These are phyloP conservation scores for Nidula niveotomentosa DNA, from an alignment of 1,284 basidiomycete species.

Conservation along the genomic window DNA sequence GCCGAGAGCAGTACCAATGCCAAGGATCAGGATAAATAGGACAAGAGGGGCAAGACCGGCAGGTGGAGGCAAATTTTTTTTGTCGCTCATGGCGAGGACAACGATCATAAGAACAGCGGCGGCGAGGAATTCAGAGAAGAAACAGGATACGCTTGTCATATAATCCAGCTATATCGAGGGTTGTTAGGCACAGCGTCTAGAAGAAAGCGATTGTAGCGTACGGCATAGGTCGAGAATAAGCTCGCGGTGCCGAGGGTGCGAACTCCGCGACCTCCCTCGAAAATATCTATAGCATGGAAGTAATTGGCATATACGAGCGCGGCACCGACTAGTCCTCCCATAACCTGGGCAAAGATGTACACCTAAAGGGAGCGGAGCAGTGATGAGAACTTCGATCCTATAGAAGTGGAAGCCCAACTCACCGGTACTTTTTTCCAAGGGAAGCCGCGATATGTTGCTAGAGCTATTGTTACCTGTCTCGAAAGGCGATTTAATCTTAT, in stretches of 20 bases:
- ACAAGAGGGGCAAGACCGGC: conserved; percentile 46
- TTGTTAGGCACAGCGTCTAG: not conserved
- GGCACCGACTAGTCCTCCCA: conserved; percentile 71
- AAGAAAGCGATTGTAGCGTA: conserved; percentile 29
- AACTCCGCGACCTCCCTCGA: conserved; percentile 59
- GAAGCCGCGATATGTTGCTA: conserved; percentile 72
- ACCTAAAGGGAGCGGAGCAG: conserved; percentile 15
- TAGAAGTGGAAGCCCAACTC: conserved; percentile 9
- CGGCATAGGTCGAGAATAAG: conserved; percentile 73
- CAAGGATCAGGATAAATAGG: conserved; percentile 50
- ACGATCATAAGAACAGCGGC: conserved; percentile 53
- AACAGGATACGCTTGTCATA: conserved; percentile 55
- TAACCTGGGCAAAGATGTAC: conserved; percentile 72
- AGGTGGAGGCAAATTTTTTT: conserved; percentile 41
- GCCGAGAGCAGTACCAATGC: conserved; percentile 47
- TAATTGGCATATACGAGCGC: conserved; percentile 77
- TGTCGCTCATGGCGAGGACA: conserved; percentile 42
- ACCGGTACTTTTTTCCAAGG: conserved; percentile 78
- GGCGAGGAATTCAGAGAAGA: conserved; percentile 68
- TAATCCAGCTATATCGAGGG: conserved; percentile 43
- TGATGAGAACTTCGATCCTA: not conserved
- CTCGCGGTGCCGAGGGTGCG: conserved; percentile 72
- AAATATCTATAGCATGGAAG: conserved; percentile 69
- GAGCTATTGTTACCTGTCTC: conserved; percentile 59
- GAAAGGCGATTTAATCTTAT: conserved; percentile 1